Conservation (phyloP, 768 basidiomycete species). For the Tylopilus sp. region DNA sequence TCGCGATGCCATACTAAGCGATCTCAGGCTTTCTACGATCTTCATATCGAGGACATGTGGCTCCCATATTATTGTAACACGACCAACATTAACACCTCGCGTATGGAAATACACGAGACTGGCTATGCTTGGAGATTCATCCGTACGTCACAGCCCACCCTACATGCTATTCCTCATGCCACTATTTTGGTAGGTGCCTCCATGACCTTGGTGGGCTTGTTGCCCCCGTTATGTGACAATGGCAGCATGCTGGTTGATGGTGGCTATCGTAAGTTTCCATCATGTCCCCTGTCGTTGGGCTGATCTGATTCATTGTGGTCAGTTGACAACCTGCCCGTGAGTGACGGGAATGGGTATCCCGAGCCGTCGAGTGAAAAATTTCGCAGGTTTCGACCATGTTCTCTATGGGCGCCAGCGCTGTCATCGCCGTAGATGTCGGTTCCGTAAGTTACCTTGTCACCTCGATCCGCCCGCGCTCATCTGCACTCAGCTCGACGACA, state of each 20-base stretch:
- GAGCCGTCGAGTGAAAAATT: constrained; percentile 1
- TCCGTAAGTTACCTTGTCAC: constrained; percentile 50
- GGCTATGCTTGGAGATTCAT: constrained; percentile 99
- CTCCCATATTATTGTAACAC: constrained; percentile 97
- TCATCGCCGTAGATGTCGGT: constrained; percentile 94
- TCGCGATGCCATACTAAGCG: constrained; percentile 4
- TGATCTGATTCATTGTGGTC: constrained; percentile 4
- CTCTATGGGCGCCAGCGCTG: constrained; percentile 82
- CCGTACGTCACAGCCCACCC: constrained; percentile 43
- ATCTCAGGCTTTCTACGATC: constrained; percentile 79
- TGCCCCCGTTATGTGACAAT: constrained; percentile 93
- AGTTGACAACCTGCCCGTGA: constrained; percentile 89
- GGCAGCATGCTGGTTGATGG: constrained; percentile 91
- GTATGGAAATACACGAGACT: constrained; percentile 96
- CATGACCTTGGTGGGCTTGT: constrained; percentile 93
- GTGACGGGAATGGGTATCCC: constrained; percentile 14
- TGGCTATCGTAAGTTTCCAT: constrained; percentile 66
- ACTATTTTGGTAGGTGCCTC: constrained; percentile 65
- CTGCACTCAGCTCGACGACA: constrained; percentile 70
- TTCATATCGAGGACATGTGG: constrained; percentile 99
- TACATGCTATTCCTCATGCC: constrained; percentile 1
- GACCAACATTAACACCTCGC: constrained; percentile 92
- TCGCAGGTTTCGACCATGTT: constrained; percentile 84
- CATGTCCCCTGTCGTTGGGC: not conserved
- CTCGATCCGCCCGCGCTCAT: not conserved